A percentile compares a stretch with the other conserved stretches of the same genome.
Conservation (phyloP, 1,284 basidiomycete genomes). For the Sporisorium scitamineum region DNA sequence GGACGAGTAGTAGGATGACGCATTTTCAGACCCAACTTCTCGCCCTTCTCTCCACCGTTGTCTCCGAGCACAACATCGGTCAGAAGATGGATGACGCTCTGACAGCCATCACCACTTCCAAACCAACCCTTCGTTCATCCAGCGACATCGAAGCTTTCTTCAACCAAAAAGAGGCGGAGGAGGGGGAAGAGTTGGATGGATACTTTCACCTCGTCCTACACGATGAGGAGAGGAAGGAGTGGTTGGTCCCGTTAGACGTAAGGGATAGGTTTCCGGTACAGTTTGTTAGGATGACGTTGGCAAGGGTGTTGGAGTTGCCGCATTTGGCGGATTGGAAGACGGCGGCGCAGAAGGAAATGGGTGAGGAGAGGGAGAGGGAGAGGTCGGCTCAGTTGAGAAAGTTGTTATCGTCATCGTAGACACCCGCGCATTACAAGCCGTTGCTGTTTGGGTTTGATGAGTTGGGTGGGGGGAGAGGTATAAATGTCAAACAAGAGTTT, state of each 20-base stretch:
- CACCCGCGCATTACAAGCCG: background rate
- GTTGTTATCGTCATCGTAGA: background rate
- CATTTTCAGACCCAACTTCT: conserved; percentile 63
- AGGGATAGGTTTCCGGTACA: conserved; percentile 35
- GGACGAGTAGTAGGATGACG: conserved; percentile 48
- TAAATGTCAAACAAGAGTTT: too few species aligned
- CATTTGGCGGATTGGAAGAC: conserved; percentile 62
- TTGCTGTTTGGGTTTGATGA: too few species aligned
- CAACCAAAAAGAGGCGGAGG: background rate
- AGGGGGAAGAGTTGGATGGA: conserved; percentile 29
- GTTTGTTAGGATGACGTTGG: conserved; percentile 46
- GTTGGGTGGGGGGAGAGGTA: too few species aligned
- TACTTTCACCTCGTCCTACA: conserved; percentile 26
- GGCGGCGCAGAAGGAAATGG: background rate
- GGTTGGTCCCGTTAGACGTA: conserved; percentile 26
- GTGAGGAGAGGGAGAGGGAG: conserved; percentile 5
- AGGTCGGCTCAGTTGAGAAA: conserved; percentile 10
- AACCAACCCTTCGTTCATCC: background rate
- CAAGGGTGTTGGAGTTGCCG: conserved; percentile 42
- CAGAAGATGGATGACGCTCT: conserved; percentile 13
- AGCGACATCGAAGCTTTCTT: conserved; percentile 24
- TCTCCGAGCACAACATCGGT: background rate
- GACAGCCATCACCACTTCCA: background rate
- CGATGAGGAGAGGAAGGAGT: conserved; percentile 9
- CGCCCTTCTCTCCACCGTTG: conserved; percentile 21